Base-by-base conservation (phyloP, 2,329 filamentous ascomycete species). In the Penicillium occitanis region DNA sequence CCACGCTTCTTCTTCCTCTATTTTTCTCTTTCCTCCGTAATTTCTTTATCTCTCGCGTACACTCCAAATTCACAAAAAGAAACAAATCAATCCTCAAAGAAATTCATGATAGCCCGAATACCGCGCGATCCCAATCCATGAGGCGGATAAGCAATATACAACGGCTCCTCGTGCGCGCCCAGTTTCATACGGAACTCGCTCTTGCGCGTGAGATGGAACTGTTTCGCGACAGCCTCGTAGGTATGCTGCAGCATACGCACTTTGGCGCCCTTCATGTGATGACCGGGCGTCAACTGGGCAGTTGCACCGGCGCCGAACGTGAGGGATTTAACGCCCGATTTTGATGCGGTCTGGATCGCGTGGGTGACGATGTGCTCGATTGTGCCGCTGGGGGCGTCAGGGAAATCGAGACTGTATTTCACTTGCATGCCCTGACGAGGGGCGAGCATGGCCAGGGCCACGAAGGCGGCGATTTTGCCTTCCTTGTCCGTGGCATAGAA, bases 371-470 rank as follows among this genome's bases (percentile, higher is more conserved):
- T 86, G 48, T 90, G 86, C 80, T 97, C 93, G 69, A 97, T 97
- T 40, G 91, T 90, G 57, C 93, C 93, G 53, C 88, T 91, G n/a
- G 93, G 91, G 0, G 93, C 87, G 30, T 87, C 88, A 0, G 93
- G 93, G 84, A 97, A 97, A 78, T 97, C 92, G 64, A 97, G 87
- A n/a, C 91, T 91, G 83, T 95, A 97, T 82, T 97, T 97, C 75
- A 97, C 90, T 81, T 97, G 93, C 88, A 92, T 96, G 64, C 93
- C 93, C 75, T 96, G 87, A 42, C 87, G 83, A 1, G 92, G 91
- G 3, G 90, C 87, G 33, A 97, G 87, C 77, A 92, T 91, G 63
- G 91, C 91, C 72, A 97, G 83, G 8, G 94, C 89, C n/a, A 94
- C 90, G 66, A 97, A 86, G 40, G 90, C 90, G 50, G 85, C 85